phyloP scores from a whole-genome alignment of 345 rosid species.

The rapeseed (Brassica napus) region Da-Ae NC_063445.1:8976001-8976500 shows the following conservation, averaged over 20 bases:
- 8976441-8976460: neutral
- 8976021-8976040: neutral
- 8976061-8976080: constrained; percentile 16
- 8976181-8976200: neutral
- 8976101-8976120: neutral
- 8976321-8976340: neutral
- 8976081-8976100: constrained; percentile 1
- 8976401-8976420: neutral
- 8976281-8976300: neutral
- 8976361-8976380: neutral
- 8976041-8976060: neutral
- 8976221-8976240: neutral
- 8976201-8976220: neutral
- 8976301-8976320: neutral
- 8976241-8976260: neutral
- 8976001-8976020: neutral
- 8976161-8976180: neutral
- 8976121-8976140: neutral
- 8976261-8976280: too few relatives aligned
- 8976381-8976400: neutral
- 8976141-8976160: neutral
- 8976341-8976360: neutral
- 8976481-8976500: neutral
- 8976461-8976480: neutral
- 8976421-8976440: neutral